A percentile compares a stretch with the other conserved stretches of the same genome.
These are phyloP conservation scores for Rhypophila decipiens DNA, from an alignment of 495 filamentous ascomycete species.

Conservation along the genomic window DNA sequence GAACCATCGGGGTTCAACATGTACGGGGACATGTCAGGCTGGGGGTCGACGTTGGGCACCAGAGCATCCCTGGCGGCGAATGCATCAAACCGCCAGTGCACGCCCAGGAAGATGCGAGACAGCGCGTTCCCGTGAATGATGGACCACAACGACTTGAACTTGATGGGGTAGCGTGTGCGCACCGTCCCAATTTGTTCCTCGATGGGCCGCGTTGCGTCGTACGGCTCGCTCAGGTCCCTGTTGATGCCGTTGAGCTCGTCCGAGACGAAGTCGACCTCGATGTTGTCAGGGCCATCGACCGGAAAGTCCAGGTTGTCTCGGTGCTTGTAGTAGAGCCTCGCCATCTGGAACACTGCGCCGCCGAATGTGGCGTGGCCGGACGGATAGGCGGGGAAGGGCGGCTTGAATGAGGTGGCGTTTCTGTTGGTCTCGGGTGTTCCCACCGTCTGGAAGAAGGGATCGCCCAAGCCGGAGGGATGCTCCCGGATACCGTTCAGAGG, in stretches of 20 bases:
- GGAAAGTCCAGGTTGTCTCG: conserved; percentile 2
- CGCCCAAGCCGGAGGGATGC: conserved; percentile 2
- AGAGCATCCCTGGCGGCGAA: background rate
- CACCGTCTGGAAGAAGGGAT: conserved; percentile 3
- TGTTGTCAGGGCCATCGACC: conserved; percentile 1
- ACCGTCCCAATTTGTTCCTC: conserved; percentile 1
- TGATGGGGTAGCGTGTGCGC: conserved; percentile 1
- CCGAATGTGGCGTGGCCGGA: conserved; percentile 4
- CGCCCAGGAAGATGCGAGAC: conserved; percentile 1
- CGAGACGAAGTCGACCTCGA: conserved; percentile 1
- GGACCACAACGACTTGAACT: conserved; percentile 1
- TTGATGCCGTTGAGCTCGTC: conserved; percentile 4
- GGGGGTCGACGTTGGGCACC: conserved; percentile 2
- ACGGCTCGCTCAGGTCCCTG: background rate
- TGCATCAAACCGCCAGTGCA: conserved; percentile 3
- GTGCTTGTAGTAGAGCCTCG: conserved; percentile 3
- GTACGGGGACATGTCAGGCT: conserved; percentile 4
- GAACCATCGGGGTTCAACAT: conserved; percentile 3
- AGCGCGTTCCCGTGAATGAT: conserved; percentile 1
- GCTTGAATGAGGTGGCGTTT: conserved; percentile 1
- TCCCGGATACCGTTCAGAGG: conserved; percentile 2
- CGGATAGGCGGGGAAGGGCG: conserved; percentile 2
- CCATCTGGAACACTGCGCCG: conserved; percentile 1
- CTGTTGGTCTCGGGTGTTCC: conserved; percentile 1
- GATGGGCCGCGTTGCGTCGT: background rate